Base-by-base conservation (phyloP, 2,329 filamentous ascomycete genomes). In the Dactylellina cionopaga region DNA sequence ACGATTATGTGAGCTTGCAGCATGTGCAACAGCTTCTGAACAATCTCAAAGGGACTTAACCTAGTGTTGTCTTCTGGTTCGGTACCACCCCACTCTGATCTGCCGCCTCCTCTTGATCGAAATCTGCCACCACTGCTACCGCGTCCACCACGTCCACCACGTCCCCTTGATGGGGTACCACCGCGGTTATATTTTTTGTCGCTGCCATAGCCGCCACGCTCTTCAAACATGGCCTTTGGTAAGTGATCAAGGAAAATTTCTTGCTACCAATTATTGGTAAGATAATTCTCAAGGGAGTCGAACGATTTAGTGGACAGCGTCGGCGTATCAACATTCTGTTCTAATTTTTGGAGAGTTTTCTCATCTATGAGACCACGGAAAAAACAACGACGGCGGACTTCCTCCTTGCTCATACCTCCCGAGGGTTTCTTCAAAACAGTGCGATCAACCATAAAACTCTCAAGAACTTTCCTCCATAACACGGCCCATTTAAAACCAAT, bases 1-100 rank as follows among this genome's bases (percentile, higher is more conserved):
- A 59, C 47, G 15, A 52, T 60, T 54, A 11, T 86, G 82, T 75
- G 88, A 86, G 5, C 85, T 25, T 86, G 83, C 4, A 87, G 76
- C 1, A 86, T 79, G 73, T 87, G 86, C 5, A 89, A 81, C 17
- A 88, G 81, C 1, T 82, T 82, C 75, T 88, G 86, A 46, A 86
- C 87, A 2, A 83, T 83, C 6, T 81, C 80, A 10, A 84, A 76
- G 2, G 82, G 81, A 13, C 80, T 83, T 74, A 82, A 83, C 9
- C 77, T 77, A 3, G 75, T 77, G 11, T 81, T 74, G 1, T 66
- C 71, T 2, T 77, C 76, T n/a, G n/a, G n/a, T n/a, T n/a, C n/a
- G n/a, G n/a, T n/a, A n/a, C n/a, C n/a, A n/a, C n/a, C n/a, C n/a
- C n/a, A n/a, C n/a, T n/a, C n/a, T n/a, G n/a, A n/a, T n/a, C n/a